Evolutionary conservation across 2,329 filamentous ascomycete genomes (phyloP).

Genomic region (Parasarocladium wereldwijsianum): DNA sequence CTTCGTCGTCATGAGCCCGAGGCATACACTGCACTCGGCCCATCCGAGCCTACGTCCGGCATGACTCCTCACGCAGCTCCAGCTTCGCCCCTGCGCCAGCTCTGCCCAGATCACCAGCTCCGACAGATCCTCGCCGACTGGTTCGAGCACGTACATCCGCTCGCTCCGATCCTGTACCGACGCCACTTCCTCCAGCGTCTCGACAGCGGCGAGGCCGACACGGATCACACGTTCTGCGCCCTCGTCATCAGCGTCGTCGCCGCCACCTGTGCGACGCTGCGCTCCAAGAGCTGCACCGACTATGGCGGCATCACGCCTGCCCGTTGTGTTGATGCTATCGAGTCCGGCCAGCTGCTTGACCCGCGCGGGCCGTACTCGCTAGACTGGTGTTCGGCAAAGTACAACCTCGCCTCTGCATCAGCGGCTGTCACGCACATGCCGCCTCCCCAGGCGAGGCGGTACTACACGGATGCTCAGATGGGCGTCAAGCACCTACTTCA

Average conservation of each 20-base stretch:
- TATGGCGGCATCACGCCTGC: constrained; percentile 14
- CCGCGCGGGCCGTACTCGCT: constrained; percentile 12
- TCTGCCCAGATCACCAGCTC: constrained; percentile 1
- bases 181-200: constrained; percentile 16
- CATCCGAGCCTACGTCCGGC: background rate
- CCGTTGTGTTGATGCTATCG: constrained; percentile 15
- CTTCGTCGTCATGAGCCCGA: background rate
- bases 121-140: constrained; percentile 15
- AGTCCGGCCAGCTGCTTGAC: constrained; percentile 12
- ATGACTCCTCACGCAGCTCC: background rate
- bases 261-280: constrained; percentile 17
- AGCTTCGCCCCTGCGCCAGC: constrained; percentile 1
- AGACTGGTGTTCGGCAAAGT: constrained; percentile 21
- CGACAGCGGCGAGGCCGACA: constrained; percentile 10
- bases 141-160: constrained; percentile 20
- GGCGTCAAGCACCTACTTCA: constrained; percentile 4
- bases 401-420: constrained; percentile 17
- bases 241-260: constrained; percentile 20
- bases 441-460: constrained; percentile 5
- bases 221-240: constrained; percentile 15
- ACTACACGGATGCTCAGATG: constrained; percentile 5
- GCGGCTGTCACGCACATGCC: constrained; percentile 6
- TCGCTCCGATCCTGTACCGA: constrained; percentile 18
- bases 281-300: constrained; percentile 8
- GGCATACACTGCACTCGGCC: background rate